Conservation (phyloP, 176 grass and related monocot species). For the Typha latifolia region DNA sequence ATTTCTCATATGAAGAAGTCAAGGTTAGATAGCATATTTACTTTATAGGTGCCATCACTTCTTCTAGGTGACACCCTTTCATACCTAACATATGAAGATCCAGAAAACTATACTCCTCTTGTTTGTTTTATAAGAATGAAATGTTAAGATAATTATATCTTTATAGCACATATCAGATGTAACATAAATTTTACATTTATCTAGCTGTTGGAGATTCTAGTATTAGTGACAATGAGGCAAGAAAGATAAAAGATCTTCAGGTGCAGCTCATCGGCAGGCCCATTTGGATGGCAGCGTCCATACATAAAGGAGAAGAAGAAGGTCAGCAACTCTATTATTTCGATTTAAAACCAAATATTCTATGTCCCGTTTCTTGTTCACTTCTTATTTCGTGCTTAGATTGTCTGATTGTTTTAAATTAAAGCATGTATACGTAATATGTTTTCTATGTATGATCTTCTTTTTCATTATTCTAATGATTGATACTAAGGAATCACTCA, state of each 20-base stretch:
- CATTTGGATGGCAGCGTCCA: slow-evolving; percentile 72
- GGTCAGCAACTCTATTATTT: slow-evolving; percentile 22
- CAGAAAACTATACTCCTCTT: too few relatives aligned
- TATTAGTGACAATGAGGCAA: slow-evolving; percentile 32
- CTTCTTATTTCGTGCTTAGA: too few relatives aligned
- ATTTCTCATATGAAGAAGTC: background rate
- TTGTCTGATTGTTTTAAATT: too few relatives aligned
- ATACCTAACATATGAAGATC: too few relatives aligned
- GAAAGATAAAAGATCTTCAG: slow-evolving; percentile 46
- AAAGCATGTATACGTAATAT: too few relatives aligned
- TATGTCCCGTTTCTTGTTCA: too few relatives aligned
- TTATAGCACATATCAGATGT: background rate
- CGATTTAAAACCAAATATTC: too few relatives aligned
- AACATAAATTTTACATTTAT: slow-evolving; percentile 18
- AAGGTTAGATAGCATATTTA: background rate
- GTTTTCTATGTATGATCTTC: too few relatives aligned
- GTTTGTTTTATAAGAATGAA: background rate
- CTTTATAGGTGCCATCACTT: too few relatives aligned
- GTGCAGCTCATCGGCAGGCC: slow-evolving; percentile 48
- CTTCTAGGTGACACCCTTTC: too few relatives aligned
- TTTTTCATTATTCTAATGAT: too few relatives aligned
- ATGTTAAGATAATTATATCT: background rate
- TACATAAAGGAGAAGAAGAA: slow-evolving; percentile 85
- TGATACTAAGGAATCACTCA: too few relatives aligned
- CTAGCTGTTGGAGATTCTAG: slow-evolving; percentile 59